These are phyloP conservation scores for Penicillium steckii DNA, from an alignment of 495 filamentous ascomycete species.

Conservation along the genomic window DNA sequence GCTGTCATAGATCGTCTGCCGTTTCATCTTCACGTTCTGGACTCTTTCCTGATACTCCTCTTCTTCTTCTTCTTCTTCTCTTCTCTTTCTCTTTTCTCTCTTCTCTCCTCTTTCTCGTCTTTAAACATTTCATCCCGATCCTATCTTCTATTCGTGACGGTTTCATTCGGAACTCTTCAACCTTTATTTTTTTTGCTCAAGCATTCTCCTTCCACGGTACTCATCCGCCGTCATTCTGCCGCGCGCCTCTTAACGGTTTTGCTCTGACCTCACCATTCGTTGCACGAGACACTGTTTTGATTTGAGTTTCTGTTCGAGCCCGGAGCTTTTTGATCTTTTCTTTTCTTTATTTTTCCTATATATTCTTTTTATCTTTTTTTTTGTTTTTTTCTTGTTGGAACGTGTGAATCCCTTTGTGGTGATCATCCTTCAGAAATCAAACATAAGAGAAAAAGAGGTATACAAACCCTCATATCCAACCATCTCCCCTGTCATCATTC, in stretches of 20 bases:
- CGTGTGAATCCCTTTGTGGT: not conserved
- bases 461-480: not conserved
- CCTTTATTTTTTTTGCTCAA: conserved; percentile 6
- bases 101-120: conserved; percentile 4
- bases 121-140: conserved; percentile 12
- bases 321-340: conserved; percentile 8
- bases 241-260: not conserved
- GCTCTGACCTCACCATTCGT: conserved; percentile 28
- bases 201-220: conserved; percentile 17
- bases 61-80: conserved; percentile 4
- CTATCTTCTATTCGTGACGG: conserved; percentile 2
- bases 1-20: not conserved
- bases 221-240: conserved; percentile 15
- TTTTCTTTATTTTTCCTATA: not conserved
- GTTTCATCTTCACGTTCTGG: conserved; percentile 11
- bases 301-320: conserved; percentile 17
- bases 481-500: conserved; percentile 5
- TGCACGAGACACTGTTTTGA: conserved; percentile 17
- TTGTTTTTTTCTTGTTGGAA: too few species aligned
- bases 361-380: too few species aligned
- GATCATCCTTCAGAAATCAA: too few species aligned
- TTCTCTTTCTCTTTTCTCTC: conserved; percentile 4
- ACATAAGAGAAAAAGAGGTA: too few species aligned
- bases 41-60: conserved; percentile 7
- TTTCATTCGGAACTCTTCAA: not conserved